These are phyloP conservation scores for Neopestalotiopsis clavispora DNA, from an alignment of 2,329 filamentous ascomycete genomes.

Conservation along the genomic window DNA sequence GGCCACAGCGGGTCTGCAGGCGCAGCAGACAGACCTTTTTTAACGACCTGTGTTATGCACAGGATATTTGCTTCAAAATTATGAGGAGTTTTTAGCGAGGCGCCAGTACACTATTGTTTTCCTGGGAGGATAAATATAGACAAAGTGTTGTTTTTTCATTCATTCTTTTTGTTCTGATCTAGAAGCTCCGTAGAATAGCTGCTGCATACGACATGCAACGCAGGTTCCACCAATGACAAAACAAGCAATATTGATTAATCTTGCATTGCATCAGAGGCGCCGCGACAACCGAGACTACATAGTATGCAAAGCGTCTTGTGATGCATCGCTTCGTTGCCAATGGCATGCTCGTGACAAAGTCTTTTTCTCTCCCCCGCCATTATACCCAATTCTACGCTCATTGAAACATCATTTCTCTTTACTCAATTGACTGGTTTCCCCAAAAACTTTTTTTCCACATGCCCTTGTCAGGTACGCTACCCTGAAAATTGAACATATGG, in stretches of 20 bases:
- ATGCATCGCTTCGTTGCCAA: not conserved
- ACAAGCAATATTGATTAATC: not conserved
- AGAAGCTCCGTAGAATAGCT: not conserved
- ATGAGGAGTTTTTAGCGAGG: conserved; percentile 1
- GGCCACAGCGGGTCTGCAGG: not conserved
- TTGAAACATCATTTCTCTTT: no score
- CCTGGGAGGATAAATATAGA: not conserved
- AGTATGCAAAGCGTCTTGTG: not conserved
- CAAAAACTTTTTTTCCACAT: no score
- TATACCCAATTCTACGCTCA: no score
- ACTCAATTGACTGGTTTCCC: no score
- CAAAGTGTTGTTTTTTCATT: not conserved
- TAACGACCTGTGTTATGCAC: no score
- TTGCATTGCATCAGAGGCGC: not conserved
- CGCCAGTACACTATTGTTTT: not conserved
- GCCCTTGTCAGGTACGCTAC: not conserved
- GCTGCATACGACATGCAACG: not conserved
- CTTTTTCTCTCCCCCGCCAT: no score
- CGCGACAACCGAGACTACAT: not conserved
- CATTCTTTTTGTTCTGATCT: not conserved
- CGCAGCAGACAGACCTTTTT: no score
- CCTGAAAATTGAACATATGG: not conserved
- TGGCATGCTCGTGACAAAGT: no score
- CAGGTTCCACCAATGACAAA: not conserved
- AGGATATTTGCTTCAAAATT: not conserved